These are phyloP conservation scores for Saxophila tyrrhenica DNA, from an alignment of 495 filamentous ascomycete species.

Conservation along the genomic window DNA sequence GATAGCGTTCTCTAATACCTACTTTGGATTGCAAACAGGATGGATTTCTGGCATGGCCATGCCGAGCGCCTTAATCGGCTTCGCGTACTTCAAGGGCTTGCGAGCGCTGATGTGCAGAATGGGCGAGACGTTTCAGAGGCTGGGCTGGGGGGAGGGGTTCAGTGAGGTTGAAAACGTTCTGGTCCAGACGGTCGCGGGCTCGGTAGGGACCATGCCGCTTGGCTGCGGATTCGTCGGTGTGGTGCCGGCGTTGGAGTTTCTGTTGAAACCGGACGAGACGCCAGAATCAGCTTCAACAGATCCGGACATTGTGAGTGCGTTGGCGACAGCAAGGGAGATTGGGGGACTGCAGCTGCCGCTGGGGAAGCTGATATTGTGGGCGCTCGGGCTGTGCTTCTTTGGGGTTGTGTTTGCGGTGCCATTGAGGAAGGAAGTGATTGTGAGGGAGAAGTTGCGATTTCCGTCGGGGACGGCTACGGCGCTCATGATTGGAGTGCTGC, in stretches of 20 bases:
- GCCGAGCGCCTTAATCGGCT: conserved; percentile 92
- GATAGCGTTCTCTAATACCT: conserved; percentile 93
- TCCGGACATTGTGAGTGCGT: conserved; percentile 11
- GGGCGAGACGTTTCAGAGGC: conserved; percentile 17
- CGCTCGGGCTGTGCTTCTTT: conserved; percentile 83
- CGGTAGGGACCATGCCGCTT: conserved; percentile 93
- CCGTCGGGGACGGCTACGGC: conserved; percentile 92
- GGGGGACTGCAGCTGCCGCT: conserved; percentile 49
- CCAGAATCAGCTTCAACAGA: conserved; percentile 30
- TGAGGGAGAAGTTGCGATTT: conserved; percentile 83
- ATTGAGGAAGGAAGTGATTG: conserved; percentile 73
- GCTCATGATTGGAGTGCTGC: conserved; percentile 78
- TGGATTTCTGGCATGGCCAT: conserved; percentile 83
- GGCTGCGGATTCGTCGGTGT: conserved; percentile 93
- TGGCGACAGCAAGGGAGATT: conserved; percentile 7
- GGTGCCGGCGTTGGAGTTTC: conserved; percentile 80
- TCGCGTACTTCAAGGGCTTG: conserved; percentile 70
- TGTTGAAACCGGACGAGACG: conserved; percentile 65
- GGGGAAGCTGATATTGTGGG: conserved; percentile 76
- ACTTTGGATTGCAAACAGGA: conserved; percentile 94
- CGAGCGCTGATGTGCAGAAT: conserved; percentile 52
- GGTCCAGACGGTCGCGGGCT: conserved; percentile 90
- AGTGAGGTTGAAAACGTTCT: conserved; percentile 79
- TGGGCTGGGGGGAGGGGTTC: conserved; percentile 12
- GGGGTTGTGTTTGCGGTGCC: conserved; percentile 95